These are phyloP conservation scores for Alternaria arbusti DNA, from an alignment of 2,329 filamentous ascomycete species.

Conservation along the genomic window DNA sequence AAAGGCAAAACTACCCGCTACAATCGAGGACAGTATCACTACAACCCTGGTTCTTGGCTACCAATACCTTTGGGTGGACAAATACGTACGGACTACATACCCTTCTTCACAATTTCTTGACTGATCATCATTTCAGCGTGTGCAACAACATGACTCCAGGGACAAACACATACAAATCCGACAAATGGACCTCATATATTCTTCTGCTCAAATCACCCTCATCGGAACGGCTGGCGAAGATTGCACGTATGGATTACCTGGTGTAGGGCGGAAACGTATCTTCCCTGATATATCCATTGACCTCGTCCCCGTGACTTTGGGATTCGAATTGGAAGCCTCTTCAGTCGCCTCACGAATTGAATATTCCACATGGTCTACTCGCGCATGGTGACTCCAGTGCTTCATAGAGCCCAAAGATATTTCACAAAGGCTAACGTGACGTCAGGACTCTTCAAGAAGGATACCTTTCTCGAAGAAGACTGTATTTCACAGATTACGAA, in stretches of 20 bases:
- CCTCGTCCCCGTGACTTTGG: not conserved
- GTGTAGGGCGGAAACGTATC: not conserved
- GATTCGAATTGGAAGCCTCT: rapidly evolving
- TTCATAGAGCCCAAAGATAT: not conserved
- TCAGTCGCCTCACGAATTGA: rapidly evolving
- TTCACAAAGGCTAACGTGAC: not conserved
- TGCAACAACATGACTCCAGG: not conserved
- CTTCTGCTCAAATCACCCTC: not conserved
- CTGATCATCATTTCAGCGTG: not conserved
- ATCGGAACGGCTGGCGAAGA: not conserved
- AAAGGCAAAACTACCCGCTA: not conserved
- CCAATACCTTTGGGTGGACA: not conserved
- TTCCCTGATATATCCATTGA: not conserved
- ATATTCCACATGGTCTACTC: not conserved
- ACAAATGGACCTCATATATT: not conserved
- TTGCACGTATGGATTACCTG: not conserved
- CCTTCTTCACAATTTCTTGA: too few relatives aligned
- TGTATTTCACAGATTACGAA: not conserved
- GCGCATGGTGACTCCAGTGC: not conserved
- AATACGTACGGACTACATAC: not conserved
- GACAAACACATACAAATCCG: not conserved
- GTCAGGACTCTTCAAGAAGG: not conserved
- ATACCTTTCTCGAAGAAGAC: not conserved
- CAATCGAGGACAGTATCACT: not conserved
- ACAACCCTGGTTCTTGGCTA: not conserved